Percentiles rank a stretch among this genome's conserved stretches.
Conservation (phyloP, 768 basidiomycete genomes). For the Pluteus cervinus region DNA sequence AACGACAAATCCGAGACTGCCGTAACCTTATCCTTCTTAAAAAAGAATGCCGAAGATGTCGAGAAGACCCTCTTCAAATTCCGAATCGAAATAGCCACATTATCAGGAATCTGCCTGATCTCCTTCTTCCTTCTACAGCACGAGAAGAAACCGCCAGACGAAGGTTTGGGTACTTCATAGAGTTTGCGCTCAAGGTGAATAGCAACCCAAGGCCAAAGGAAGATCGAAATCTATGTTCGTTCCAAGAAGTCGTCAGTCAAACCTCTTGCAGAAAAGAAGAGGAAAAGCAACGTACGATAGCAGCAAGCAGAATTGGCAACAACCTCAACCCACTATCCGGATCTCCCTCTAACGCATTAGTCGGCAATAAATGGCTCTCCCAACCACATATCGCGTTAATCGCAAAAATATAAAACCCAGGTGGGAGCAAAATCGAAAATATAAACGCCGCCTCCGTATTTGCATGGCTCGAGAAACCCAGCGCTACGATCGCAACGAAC, state of each 20-base stretch:
- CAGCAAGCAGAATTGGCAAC: conserved; percentile 56
- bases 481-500: conserved; percentile 59
- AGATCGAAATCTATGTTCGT: conserved; percentile 50
- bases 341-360: conserved; percentile 50
- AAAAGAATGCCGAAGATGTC: conserved; percentile 41
- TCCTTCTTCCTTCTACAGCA: conserved; percentile 13
- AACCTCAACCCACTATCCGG: conserved; percentile 52
- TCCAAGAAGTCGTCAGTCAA: neutral
- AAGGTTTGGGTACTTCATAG: conserved; percentile 50
- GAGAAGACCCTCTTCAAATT: conserved; percentile 56
- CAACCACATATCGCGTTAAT: conserved; percentile 63
- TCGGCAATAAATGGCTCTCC: conserved; percentile 51
- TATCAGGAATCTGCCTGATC: conserved; percentile 21
- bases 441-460: conserved; percentile 45
- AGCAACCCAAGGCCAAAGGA: conserved; percentile 70
- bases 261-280: neutral
- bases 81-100: conserved; percentile 54
- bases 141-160: conserved; percentile 15
- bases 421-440: conserved; percentile 69
- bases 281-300: conserved; percentile 49
- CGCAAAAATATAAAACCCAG: conserved; percentile 70
- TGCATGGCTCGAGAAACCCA: conserved; percentile 42
- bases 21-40: conserved; percentile 42
- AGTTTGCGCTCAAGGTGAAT: conserved; percentile 50
- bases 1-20: conserved; percentile 64